Conservation (phyloP, 371 early-diverging fungal genomes). For the Apophysomyces sp. region DNA sequence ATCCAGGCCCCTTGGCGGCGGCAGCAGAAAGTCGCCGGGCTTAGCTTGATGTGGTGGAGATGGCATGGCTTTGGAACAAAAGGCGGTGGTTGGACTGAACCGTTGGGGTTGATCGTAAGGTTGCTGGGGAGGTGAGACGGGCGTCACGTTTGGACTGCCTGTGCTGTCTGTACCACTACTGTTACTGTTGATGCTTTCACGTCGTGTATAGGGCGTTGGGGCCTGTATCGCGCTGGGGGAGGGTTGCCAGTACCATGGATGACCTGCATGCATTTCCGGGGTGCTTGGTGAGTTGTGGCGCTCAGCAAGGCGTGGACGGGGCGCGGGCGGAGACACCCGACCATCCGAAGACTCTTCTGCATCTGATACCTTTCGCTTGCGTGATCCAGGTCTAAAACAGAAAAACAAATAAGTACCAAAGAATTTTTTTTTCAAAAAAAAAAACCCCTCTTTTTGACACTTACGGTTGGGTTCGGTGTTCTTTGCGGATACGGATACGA, state of each 20-base stretch:
- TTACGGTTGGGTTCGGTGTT: conserved; percentile 44
- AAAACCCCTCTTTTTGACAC: background rate
- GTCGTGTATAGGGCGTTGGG: conserved; percentile 10
- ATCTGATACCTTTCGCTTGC: conserved; percentile 31
- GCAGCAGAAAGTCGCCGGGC: background rate
- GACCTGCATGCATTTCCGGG: background rate
- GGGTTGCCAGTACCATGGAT: background rate
- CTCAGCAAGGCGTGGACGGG: background rate
- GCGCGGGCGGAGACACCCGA: background rate
- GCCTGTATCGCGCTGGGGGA: background rate
- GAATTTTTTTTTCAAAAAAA: background rate
- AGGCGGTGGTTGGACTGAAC: background rate
- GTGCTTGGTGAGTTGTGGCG: background rate
- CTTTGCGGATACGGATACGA: conserved; percentile 53
- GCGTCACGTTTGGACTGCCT: conserved; percentile 12
- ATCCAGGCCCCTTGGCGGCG: background rate
- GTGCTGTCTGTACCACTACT: conserved; percentile 25
- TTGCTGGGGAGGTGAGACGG: conserved; percentile 12
- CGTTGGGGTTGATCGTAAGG: conserved; percentile 8
- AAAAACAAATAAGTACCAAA: conserved; percentile 1
- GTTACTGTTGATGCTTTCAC: conserved; percentile 20
- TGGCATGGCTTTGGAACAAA: conserved; percentile 1
- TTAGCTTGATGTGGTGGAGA: conserved; percentile 8
- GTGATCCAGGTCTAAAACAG: conserved; percentile 6
- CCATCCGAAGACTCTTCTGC: conserved; percentile 4